These are phyloP conservation scores for Xylaria sp. DNA, from an alignment of 2,329 filamentous ascomycete species.

Conservation along the genomic window DNA sequence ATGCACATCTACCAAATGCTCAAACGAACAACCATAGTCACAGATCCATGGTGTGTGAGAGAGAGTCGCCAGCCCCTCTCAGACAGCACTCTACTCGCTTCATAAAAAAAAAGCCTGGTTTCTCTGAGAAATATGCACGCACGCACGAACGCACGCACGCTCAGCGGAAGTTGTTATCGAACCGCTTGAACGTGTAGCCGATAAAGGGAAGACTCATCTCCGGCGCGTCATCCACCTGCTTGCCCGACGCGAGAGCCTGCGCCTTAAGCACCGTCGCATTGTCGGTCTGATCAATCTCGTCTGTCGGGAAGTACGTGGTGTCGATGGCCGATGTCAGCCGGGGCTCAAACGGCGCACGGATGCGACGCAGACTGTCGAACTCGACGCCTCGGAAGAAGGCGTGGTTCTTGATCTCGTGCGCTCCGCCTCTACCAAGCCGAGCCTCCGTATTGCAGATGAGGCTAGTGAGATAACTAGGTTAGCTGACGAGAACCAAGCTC, in stretches of 20 bases:
- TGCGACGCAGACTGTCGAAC: slow-evolving; percentile 91
- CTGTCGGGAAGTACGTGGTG: slow-evolving; percentile 97
- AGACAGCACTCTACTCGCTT: background rate
- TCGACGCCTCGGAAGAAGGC: slow-evolving; percentile 97
- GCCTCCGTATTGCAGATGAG: slow-evolving; percentile 95
- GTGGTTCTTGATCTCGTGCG: slow-evolving; percentile 92
- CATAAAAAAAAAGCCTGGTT: background rate
- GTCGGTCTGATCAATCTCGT: slow-evolving; percentile 97
- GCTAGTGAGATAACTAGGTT: slow-evolving; percentile 58
- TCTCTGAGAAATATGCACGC: slow-evolving; percentile 5
- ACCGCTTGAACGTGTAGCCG: slow-evolving; percentile 97
- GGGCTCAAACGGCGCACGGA: slow-evolving; percentile 95
- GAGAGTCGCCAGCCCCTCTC: slow-evolving; percentile 31
- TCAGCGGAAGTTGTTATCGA: slow-evolving; percentile 77
- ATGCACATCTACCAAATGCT: slow-evolving; percentile 19
- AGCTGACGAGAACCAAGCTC: background rate
- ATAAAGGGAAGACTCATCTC: slow-evolving; percentile 98
- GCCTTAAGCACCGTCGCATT: slow-evolving; percentile 88
- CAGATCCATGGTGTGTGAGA: background rate
- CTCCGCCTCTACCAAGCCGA: slow-evolving; percentile 86
- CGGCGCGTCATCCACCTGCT: slow-evolving; percentile 78
- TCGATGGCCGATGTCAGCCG: slow-evolving; percentile 93
- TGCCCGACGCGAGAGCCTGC: slow-evolving; percentile 78
- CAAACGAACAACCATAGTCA: slow-evolving; percentile 1
- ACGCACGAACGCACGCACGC: slow-evolving; percentile 11